Conservation (phyloP, 305 asterid species). For the Fraxinus angustifolia region DNA sequence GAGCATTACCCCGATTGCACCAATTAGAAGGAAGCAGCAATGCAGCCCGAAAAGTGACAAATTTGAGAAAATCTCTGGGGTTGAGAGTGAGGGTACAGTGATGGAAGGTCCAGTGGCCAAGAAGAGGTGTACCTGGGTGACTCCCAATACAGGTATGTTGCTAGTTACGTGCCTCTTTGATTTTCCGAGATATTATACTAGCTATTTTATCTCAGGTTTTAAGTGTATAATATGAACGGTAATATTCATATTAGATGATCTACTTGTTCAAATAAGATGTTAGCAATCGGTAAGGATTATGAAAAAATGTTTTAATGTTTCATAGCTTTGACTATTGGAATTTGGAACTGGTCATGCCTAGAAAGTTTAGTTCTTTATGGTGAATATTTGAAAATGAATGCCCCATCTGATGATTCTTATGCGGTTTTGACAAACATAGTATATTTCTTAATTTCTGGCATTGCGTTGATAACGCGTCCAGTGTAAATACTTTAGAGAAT, state of each 20-base stretch:
- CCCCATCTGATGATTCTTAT: not conserved
- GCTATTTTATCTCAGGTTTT: not conserved
- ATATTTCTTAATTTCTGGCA: not conserved
- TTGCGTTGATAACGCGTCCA: not conserved
- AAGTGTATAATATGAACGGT: not conserved
- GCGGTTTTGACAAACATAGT: not conserved
- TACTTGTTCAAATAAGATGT: not conserved
- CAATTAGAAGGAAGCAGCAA: slow-evolving; percentile 44
- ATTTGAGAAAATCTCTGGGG: slow-evolving; percentile 37
- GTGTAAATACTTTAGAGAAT: not conserved
- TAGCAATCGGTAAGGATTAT: not conserved
- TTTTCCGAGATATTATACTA: slow-evolving; percentile 9
- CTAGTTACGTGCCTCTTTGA: slow-evolving; percentile 1
- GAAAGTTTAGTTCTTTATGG: not conserved
- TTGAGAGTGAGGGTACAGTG: slow-evolving; percentile 39
- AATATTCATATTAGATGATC: not conserved
- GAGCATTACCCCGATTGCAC: slow-evolving; percentile 28
- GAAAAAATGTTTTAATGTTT: not conserved
- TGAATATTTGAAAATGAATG: not conserved
- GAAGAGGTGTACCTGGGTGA: slow-evolving; percentile 92
- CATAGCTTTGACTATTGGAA: not conserved
- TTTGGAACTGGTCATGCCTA: not conserved
- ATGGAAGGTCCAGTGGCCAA: slow-evolving; percentile 44
- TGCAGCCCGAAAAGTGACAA: slow-evolving; percentile 43
- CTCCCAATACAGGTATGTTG: slow-evolving; percentile 70